A percentile compares a stretch with the other conserved stretches of the same genome.
Evolutionary conservation across 2,329 filamentous ascomycete species (phyloP).

Genomic region (Gaeumannomyces tritici): DNA sequence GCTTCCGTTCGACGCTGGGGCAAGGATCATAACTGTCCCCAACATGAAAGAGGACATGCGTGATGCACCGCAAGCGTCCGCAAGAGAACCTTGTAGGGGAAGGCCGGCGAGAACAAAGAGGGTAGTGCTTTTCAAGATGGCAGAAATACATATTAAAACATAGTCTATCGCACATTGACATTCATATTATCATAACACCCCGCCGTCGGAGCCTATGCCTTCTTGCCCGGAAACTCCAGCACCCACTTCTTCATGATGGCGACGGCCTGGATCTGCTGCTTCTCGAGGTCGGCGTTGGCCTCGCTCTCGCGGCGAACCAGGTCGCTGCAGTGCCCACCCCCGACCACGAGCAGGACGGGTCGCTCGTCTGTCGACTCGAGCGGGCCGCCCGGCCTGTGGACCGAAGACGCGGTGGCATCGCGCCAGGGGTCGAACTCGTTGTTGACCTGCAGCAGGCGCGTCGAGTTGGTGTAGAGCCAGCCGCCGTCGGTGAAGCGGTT

Average conservation of each 20-base stretch:
- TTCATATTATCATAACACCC: no score
- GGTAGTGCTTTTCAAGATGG: no score
- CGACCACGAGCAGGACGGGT: constrained; percentile 23
- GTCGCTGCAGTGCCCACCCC: constrained; percentile 29
- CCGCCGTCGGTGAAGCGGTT: constrained; percentile 26
- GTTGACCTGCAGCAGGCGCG: constrained; percentile 28
- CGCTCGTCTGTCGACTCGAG: constrained; percentile 19
- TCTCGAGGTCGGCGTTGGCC: constrained; percentile 37
- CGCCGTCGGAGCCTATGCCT: no score
- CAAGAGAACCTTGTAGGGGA: no score
- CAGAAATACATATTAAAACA: no score
- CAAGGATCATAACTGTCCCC: no score
- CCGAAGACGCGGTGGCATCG: constrained; percentile 25
- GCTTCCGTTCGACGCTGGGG: no score
- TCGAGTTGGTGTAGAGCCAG: constrained; percentile 23
- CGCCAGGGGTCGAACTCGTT: constrained; percentile 31
- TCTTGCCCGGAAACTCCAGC: constrained; percentile 4
- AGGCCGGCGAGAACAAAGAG: no score
- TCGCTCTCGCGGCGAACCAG: constrained; percentile 33
- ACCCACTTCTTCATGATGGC: constrained; percentile 44
- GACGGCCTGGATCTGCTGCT: constrained; percentile 38
- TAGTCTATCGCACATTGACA: no score
- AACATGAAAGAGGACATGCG: no score
- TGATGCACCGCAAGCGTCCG: no score
- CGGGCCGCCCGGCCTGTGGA: constrained; percentile 26